phyloP scores from a whole-genome alignment of 2,329 filamentous ascomycete species.

The Talaromyces sp. region DNA sequence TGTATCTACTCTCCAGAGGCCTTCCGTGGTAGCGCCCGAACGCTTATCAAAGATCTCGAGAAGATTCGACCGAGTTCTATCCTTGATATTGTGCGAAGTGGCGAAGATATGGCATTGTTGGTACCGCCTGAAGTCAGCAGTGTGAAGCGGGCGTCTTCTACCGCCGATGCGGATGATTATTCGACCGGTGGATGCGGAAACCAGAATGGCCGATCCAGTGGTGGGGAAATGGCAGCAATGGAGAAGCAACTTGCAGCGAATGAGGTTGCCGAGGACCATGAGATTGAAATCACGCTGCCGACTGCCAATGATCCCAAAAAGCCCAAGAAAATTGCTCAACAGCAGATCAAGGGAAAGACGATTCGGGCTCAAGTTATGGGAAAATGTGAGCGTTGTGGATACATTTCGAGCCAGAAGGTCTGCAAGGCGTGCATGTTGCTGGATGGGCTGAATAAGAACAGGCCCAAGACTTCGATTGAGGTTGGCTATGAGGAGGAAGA shows the following conservation, averaged over 20 bases:
- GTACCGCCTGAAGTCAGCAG: constrained; percentile 60
- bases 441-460: constrained; percentile 80
- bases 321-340: constrained; percentile 29
- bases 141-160: constrained; percentile 24
- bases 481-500: constrained; percentile 48
- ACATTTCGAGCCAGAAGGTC: constrained; percentile 88
- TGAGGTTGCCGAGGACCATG: constrained; percentile 58
- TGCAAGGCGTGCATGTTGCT: constrained; percentile 92
- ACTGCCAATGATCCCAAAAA: constrained; percentile 19
- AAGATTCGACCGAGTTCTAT: constrained; percentile 91
- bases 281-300: constrained; percentile 61
- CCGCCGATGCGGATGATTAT: constrained; percentile 52
- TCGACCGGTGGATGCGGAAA: constrained; percentile 70
- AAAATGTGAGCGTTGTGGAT: constrained; percentile 82
- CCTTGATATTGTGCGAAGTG: constrained; percentile 87
- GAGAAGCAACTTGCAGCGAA: constrained; percentile 68
- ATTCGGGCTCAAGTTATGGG: constrained; percentile 60
- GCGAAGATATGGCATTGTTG: constrained; percentile 92
- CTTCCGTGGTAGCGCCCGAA: constrained; percentile 86
- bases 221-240: constrained; percentile 77
- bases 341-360: constrained; percentile 49
- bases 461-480: constrained; percentile 47
- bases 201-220: constrained; percentile 61
- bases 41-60: constrained; percentile 91
- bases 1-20: constrained; percentile 98